Percentiles rank a stretch among this genome's conserved stretches.
phyloP scores from a whole-genome alignment of 305 asterid genomes.

The Lippia alba region DNA sequence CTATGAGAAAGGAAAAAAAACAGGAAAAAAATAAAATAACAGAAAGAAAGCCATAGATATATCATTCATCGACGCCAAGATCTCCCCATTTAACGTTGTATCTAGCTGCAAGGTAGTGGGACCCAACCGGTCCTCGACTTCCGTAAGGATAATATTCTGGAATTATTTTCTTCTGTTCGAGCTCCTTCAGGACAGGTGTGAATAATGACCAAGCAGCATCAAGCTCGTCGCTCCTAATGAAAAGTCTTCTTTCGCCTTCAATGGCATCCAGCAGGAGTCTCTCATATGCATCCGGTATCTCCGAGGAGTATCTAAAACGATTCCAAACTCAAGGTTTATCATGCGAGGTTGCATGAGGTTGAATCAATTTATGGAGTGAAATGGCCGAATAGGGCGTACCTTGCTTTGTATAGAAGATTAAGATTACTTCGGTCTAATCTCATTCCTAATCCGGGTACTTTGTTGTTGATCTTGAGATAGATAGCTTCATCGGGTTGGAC shows the following conservation, averaged over 20 bases:
- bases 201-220: constrained; percentile 99
- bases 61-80: constrained; percentile 66
- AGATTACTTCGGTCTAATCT: constrained; percentile 89
- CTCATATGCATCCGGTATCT: constrained; percentile 98
- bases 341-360: background rate
- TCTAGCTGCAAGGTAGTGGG: constrained; percentile 89
- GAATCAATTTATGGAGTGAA: background rate
- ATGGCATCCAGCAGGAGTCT: constrained; percentile 89
- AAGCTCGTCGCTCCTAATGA: constrained; percentile 90
- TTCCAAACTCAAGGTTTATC: background rate
- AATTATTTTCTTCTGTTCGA: constrained; percentile 66
- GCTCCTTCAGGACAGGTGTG: constrained; percentile 84
- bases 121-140: constrained; percentile 94
- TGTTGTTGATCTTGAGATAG: constrained; percentile 86
- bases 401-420: constrained; percentile 87
- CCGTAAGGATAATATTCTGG: constrained; percentile 95
- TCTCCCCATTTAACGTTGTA: constrained; percentile 95
- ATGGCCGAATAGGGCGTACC: constrained; percentile 45
- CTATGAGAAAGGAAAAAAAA: no score
- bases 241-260: constrained; percentile 96
- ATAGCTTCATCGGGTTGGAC: constrained; percentile 97
- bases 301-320: constrained; percentile 74
- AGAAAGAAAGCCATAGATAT: background rate
- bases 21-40: no score
- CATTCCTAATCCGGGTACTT: constrained; percentile 96